These are phyloP conservation scores for Xylariaceae sp. DNA, from an alignment of 2,329 filamentous ascomycete species.

Conservation along the genomic window DNA sequence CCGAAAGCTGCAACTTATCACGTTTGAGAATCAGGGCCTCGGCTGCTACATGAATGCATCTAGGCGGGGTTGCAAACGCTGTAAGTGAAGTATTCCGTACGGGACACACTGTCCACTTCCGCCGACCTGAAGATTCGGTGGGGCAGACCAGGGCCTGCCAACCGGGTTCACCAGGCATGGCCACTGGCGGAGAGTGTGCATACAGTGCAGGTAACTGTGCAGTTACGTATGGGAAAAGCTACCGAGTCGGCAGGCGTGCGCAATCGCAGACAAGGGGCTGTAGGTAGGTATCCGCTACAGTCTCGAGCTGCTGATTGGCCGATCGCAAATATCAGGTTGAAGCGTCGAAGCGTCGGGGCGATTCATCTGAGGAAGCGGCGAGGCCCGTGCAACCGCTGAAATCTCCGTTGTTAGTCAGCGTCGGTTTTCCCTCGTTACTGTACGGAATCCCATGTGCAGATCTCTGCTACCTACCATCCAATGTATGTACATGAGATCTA, in stretches of 20 bases:
- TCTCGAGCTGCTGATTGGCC: not conserved
- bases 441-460: too few relatives aligned
- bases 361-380: not conserved
- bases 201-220: too few relatives aligned
- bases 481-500: too few relatives aligned
- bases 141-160: too few relatives aligned
- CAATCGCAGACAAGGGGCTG: not conserved
- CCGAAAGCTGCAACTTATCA: too few relatives aligned
- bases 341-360: not conserved
- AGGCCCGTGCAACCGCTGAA: not conserved
- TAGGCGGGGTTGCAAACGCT: not conserved
- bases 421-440: not conserved
- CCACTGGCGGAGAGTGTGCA: too few relatives aligned
- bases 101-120: too few relatives aligned
- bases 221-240: not conserved
- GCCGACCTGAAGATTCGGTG: too few relatives aligned
- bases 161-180: too few relatives aligned
- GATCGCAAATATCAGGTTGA: not conserved
- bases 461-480: too few relatives aligned
- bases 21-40: too few relatives aligned
- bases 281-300: not conserved
- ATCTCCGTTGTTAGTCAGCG: not conserved
- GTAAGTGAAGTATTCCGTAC: not conserved
- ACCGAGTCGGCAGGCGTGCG: not conserved
- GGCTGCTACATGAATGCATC: not conserved